These are phyloP conservation scores for Triangularia verruculosa DNA, from an alignment of 2,329 filamentous ascomycete genomes.

Conservation along the genomic window DNA sequence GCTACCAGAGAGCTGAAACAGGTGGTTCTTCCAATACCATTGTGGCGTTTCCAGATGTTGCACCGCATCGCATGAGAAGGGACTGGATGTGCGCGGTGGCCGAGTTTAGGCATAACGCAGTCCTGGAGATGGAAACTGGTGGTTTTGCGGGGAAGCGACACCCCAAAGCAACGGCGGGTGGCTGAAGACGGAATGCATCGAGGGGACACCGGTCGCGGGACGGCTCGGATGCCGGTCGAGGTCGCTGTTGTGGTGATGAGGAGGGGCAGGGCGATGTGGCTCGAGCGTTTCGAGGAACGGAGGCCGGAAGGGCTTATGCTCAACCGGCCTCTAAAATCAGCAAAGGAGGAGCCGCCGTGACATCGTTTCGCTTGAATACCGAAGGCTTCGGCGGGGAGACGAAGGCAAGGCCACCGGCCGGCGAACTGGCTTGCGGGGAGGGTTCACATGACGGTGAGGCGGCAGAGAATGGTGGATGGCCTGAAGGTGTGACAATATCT, in stretches of 20 bases:
- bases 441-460: slow-evolving; percentile 23
- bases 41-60: slow-evolving; percentile 14
- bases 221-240: slow-evolving; percentile 24
- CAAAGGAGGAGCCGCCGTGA: slow-evolving; percentile 15
- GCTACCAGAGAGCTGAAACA: slow-evolving; percentile 15
- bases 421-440: background rate
- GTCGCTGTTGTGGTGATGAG: background rate
- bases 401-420: background rate
- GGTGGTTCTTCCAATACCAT: slow-evolving; percentile 24
- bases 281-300: background rate
- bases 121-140: slow-evolving; percentile 4
- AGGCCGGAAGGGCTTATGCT: slow-evolving; percentile 4
- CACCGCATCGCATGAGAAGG: slow-evolving; percentile 11
- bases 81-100: background rate
- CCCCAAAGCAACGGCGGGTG: slow-evolving; percentile 15
- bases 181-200: slow-evolving; percentile 13
- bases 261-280: background rate
- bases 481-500: slow-evolving; percentile 22
- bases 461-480: slow-evolving; percentile 19
- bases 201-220: slow-evolving; percentile 17
- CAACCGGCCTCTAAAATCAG: background rate
- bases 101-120: slow-evolving; percentile 8
- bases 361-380: slow-evolving; percentile 16
- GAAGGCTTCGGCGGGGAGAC: background rate
- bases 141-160: slow-evolving; percentile 19